Evolutionary conservation across 257 asterid species (phyloP).

Genomic region (Nicotiana noctiflora): DNA sequence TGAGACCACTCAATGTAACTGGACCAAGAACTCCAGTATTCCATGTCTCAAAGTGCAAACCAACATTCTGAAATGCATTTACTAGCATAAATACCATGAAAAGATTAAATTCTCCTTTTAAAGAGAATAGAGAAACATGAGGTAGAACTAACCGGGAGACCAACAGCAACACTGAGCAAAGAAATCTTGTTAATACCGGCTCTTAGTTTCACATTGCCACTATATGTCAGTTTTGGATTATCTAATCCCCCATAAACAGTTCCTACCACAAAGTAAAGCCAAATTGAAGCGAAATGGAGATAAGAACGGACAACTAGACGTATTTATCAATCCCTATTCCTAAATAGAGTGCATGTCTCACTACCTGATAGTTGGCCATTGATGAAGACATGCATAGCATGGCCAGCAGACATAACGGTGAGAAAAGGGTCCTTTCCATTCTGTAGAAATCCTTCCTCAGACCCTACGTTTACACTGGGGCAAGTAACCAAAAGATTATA

Average conservation of each 20-base stretch:
- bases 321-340: background rate
- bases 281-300: background rate
- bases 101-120: background rate
- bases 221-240: conserved; percentile 48
- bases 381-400: conserved; percentile 66
- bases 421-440: conserved; percentile 47
- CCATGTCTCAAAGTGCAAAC: conserved; percentile 68
- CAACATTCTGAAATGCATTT: conserved; percentile 49
- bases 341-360: background rate
- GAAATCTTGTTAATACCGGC: conserved; percentile 75
- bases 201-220: conserved; percentile 40
- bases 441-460: conserved; percentile 57
- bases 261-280: conserved; percentile 29
- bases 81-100: background rate
- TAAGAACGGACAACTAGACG: background rate
- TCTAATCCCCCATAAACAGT: conserved; percentile 50
- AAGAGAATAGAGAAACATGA: background rate
- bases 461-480: conserved; percentile 54
- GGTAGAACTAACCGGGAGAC: conserved; percentile 59
- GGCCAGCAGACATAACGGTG: conserved; percentile 78
- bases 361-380: conserved; percentile 62
- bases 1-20: conserved; percentile 55
- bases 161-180: conserved; percentile 70
- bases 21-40: conserved; percentile 88
- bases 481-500: background rate